These are phyloP conservation scores for Ilyonectria sp. DNA, from an alignment of 2,329 filamentous ascomycete genomes.

Conservation along the genomic window DNA sequence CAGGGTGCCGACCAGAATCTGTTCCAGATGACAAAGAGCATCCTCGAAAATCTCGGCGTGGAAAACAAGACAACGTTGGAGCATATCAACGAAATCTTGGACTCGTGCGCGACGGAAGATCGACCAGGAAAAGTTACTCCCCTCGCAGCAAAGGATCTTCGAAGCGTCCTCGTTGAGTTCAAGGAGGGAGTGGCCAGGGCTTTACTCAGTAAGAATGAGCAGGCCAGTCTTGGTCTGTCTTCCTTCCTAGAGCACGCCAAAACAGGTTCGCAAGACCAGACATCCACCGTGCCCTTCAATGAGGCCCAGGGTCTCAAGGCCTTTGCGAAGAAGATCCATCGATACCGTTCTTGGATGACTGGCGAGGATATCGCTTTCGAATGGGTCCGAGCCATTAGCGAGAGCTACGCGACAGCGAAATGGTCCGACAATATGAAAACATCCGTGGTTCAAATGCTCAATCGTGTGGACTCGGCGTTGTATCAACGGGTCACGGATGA, in stretches of 20 bases:
- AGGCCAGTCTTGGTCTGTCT: conserved; percentile 67
- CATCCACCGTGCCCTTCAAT: conserved; percentile 64
- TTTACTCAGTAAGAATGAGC: conserved; percentile 68
- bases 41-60: conserved; percentile 69
- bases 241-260: conserved; percentile 77
- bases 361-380: conserved; percentile 72
- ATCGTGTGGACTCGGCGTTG: conserved; percentile 66
- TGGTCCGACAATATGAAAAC: conserved; percentile 73
- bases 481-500: conserved; percentile 63
- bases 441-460: conserved; percentile 70
- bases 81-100: conserved; percentile 65
- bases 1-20: conserved; percentile 71
- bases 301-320: conserved; percentile 66
- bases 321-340: conserved; percentile 67
- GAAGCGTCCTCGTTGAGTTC: conserved; percentile 64
- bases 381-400: conserved; percentile 67
- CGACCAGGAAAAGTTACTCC: conserved; percentile 64
- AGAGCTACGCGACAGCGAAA: conserved; percentile 66
- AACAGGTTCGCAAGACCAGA: conserved; percentile 65
- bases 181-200: conserved; percentile 68
- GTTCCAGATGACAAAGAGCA: conserved; percentile 69
- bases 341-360: conserved; percentile 62
- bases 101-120: conserved; percentile 66
- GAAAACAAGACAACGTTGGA: conserved; percentile 64
- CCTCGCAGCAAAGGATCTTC: conserved; percentile 65